A percentile compares a stretch with the other conserved stretches of the same genome.
phyloP scores from a whole-genome alignment of 345 rosid species.

The Clausena lansium region DNA sequence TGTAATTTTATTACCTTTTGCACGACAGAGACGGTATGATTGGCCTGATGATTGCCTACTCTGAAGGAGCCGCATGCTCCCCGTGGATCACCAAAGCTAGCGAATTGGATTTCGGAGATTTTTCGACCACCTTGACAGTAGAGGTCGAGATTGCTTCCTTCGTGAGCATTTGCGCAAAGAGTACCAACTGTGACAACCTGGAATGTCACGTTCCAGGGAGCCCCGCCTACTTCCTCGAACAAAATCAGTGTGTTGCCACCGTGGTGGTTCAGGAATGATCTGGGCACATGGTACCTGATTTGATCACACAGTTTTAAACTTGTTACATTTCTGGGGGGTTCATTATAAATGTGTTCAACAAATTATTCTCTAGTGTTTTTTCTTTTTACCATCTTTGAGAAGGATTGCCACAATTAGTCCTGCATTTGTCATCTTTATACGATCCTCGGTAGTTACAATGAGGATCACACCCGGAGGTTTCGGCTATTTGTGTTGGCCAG shows the following conservation, averaged over 20 bases:
- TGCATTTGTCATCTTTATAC: conserved; percentile 27
- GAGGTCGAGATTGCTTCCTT: conserved; percentile 24
- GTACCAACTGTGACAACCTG: conserved; percentile 28
- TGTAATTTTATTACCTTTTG: neutral
- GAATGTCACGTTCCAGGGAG: conserved; percentile 25
- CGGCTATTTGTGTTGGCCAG: conserved; percentile 33
- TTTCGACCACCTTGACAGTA: conserved; percentile 30
- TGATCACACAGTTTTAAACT: too few relatives aligned
- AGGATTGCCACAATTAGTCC: conserved; percentile 42
- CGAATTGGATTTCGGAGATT: conserved; percentile 32
- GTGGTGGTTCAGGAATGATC: conserved; percentile 19
- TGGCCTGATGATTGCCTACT: conserved; percentile 14
- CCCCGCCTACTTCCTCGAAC: conserved; percentile 50
- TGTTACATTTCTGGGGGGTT: neutral
- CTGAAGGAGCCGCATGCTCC: conserved; percentile 32
- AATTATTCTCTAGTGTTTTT: neutral
- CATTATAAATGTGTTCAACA: neutral
- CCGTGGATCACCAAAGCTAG: conserved; percentile 41
- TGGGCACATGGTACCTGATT: conserved; percentile 43
- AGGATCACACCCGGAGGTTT: conserved; percentile 23
- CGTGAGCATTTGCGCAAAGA: conserved; percentile 30
- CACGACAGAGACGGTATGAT: neutral
- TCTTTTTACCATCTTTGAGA: conserved; percentile 35
- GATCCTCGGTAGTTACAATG: conserved; percentile 37
- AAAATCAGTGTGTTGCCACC: conserved; percentile 29